A percentile compares a stretch with the other conserved stretches of the same genome.
Conservation (phyloP, 345 rosid species). For the Euphorbia tirucalli region DNA sequence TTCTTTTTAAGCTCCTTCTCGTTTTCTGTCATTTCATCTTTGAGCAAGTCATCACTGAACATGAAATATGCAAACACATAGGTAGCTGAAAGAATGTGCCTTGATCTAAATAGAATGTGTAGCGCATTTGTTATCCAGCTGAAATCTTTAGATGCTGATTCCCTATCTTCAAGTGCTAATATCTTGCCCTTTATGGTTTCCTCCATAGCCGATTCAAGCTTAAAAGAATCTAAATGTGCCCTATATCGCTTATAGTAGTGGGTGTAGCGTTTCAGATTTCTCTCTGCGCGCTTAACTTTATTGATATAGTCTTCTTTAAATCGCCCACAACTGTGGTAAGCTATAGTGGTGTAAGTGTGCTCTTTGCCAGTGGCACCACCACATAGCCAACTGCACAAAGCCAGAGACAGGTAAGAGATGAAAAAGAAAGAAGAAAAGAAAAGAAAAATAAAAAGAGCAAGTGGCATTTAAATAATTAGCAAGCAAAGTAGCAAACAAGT, state of each 20-base stretch:
- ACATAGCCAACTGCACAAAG: conserved; percentile 58
- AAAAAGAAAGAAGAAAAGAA: too few relatives aligned
- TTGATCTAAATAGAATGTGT: conserved; percentile 43
- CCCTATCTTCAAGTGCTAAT: conserved; percentile 31
- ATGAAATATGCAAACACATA: conserved; percentile 59
- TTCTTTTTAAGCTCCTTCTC: conserved; percentile 41
- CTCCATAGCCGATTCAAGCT: conserved; percentile 48
- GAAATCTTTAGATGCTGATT: conserved; percentile 45
- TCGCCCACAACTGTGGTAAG: conserved; percentile 56
- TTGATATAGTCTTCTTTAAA: conserved; percentile 37
- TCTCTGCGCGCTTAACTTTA: conserved; percentile 39
- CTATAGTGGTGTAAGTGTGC: conserved; percentile 38
- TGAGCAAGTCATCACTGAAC: conserved; percentile 50
- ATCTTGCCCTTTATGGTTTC: conserved; percentile 34
- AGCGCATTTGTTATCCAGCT: conserved; percentile 54
- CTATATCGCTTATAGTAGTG: conserved; percentile 54
- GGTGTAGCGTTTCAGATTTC: conserved; percentile 42
- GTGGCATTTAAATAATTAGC: not conserved
- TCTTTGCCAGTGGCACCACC: conserved; percentile 59
- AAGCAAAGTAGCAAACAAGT: not conserved
- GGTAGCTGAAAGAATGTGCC: conserved; percentile 49
- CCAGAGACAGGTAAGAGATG: conserved; percentile 10
- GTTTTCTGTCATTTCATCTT: conserved; percentile 33
- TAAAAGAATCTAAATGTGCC: conserved; percentile 56
- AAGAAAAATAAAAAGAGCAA: too few relatives aligned